Conservation (phyloP, 78 protist species). For the Neovahlkampfia damariscottae region DNA sequence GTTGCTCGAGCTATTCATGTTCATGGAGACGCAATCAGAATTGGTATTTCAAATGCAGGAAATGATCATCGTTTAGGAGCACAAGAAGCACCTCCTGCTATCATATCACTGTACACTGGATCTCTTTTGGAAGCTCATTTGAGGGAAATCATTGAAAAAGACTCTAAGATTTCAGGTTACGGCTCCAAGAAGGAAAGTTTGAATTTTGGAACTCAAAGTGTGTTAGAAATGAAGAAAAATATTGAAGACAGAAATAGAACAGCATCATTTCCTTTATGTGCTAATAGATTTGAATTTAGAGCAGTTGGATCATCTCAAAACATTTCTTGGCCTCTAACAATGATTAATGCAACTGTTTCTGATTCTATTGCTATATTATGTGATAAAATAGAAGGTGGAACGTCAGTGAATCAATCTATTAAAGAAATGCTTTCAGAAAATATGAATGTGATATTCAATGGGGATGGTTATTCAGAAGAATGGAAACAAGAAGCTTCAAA, state of each 20-base stretch:
- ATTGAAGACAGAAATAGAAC: slow-evolving; percentile 88
- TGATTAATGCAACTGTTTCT: slow-evolving; percentile 35
- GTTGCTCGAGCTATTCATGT: slow-evolving; percentile 39
- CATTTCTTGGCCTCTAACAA: slow-evolving; percentile 29
- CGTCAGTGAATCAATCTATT: too few species aligned
- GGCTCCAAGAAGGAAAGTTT: too few species aligned
- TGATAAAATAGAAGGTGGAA: background rate
- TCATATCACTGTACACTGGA: slow-evolving; percentile 83
- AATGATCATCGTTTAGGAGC: slow-evolving; percentile 90
- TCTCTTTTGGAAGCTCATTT: slow-evolving; percentile 27
- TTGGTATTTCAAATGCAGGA: slow-evolving; percentile 57
- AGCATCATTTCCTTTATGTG: slow-evolving; percentile 83
- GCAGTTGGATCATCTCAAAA: slow-evolving; percentile 75
- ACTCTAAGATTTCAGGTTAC: too few species aligned
- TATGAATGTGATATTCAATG: too few species aligned
- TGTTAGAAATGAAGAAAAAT: slow-evolving; percentile 44
- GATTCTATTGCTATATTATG: background rate
- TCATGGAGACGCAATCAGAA: slow-evolving; percentile 61
- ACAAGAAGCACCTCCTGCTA: slow-evolving; percentile 90
- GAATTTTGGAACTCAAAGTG: slow-evolving; percentile 41
- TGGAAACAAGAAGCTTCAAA: too few species aligned
- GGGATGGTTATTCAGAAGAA: too few species aligned
- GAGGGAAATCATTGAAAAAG: too few species aligned
- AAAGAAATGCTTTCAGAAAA: too few species aligned
- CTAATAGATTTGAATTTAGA: slow-evolving; percentile 78